Evolutionary conservation across 495 filamentous ascomycete species (phyloP).

Genomic region (Lasiosphaeria ovina): DNA sequence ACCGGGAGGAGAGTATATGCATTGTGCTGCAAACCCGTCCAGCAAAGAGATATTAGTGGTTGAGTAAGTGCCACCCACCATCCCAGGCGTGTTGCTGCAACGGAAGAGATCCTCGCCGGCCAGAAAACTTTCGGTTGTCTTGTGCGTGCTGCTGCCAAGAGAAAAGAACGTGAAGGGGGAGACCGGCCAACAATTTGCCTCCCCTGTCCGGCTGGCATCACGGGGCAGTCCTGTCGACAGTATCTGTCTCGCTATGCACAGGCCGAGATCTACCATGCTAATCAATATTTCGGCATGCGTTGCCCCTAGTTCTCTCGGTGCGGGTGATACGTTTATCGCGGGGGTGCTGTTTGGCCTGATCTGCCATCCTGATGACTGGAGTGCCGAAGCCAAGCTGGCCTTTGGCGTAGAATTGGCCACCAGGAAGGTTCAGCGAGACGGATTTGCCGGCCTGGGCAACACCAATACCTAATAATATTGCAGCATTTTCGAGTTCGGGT

Average conservation of each 20-base stretch:
- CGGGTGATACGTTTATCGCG: conserved; percentile 74
- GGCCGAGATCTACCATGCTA: conserved; percentile 16
- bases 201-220: neutral
- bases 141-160: neutral
- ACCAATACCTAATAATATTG: conserved; percentile 6
- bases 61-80: conserved; percentile 53
- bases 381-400: conserved; percentile 45
- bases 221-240: neutral
- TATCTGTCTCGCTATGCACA: neutral
- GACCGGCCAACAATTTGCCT: no score
- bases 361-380: conserved; percentile 52
- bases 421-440: conserved; percentile 64
- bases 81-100: neutral
- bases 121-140: neutral
- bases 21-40: conserved; percentile 46
- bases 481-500: conserved; percentile 18
- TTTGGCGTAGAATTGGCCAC: conserved; percentile 69
- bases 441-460: conserved; percentile 54
- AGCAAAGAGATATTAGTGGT: conserved; percentile 45
- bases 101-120: neutral
- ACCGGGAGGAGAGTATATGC: conserved; percentile 35
- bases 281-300: conserved; percentile 8
- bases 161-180: no score
- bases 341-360: conserved; percentile 64
- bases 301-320: conserved; percentile 58